A percentile compares a stretch with the other conserved stretches of the same genome.
Conservation (phyloP, 129 eudicot genomes). For the Artemisia argyi region DNA sequence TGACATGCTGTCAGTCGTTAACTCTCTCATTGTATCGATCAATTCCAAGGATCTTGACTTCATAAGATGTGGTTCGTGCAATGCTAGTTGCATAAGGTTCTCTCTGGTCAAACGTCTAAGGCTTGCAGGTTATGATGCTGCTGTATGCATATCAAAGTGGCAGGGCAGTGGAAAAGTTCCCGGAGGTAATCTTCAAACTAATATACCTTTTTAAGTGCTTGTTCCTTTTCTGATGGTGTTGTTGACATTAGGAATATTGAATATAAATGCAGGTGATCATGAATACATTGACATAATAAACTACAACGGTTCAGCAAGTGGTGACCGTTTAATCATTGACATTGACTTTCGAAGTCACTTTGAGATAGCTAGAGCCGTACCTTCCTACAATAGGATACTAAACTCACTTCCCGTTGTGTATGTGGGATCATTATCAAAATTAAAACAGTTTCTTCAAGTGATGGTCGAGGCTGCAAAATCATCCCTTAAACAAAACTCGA, state of each 20-base stretch:
- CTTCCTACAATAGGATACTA: slow-evolving; percentile 59
- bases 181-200: slow-evolving; percentile 58
- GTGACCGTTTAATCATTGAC: slow-evolving; percentile 76
- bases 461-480: slow-evolving; percentile 85
- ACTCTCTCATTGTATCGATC: slow-evolving; percentile 65
- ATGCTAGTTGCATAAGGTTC: slow-evolving; percentile 77
- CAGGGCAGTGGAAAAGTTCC: slow-evolving; percentile 80
- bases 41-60: slow-evolving; percentile 54
- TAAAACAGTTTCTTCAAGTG: slow-evolving; percentile 70
- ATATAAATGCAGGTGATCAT: slow-evolving; percentile 65
- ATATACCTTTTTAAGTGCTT: not conserved
- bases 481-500: slow-evolving; percentile 82
- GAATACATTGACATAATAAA: slow-evolving; percentile 77
- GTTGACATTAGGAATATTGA: slow-evolving; percentile 4
- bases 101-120: slow-evolving; percentile 73
- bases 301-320: slow-evolving; percentile 37
- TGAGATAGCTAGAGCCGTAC: slow-evolving; percentile 94
- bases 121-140: slow-evolving; percentile 87
- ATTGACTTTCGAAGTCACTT: slow-evolving; percentile 90
- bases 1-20: slow-evolving; percentile 62
- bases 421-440: slow-evolving; percentile 69
- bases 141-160: slow-evolving; percentile 80
- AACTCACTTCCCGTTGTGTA: slow-evolving; percentile 71
- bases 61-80: slow-evolving; percentile 65
- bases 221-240: not conserved